Percentiles rank a stretch among this genome's conserved stretches.
phyloP scores from a whole-genome alignment of 192 early-diverging fungal species.

The Coemansia sp. region DNA sequence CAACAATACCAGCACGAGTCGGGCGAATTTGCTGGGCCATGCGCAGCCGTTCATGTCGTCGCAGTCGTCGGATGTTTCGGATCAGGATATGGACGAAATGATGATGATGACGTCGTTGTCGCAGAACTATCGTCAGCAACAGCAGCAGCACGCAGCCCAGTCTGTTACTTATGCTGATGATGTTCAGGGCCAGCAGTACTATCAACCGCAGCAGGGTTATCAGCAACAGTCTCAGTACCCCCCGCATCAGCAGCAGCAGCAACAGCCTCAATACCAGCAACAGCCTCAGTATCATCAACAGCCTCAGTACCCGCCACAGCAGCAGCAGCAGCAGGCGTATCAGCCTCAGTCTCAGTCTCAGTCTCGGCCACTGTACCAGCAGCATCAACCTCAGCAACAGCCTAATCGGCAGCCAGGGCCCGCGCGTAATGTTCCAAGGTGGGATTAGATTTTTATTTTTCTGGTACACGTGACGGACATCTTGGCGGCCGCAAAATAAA shows the following conservation, averaged over 20 bases:
- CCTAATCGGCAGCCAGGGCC: background rate
- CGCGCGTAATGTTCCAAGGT: slow-evolving; percentile 31
- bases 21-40: slow-evolving; percentile 33
- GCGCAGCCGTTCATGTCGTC: slow-evolving; percentile 16
- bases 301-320: background rate
- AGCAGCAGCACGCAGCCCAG: background rate
- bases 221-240: background rate
- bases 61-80: slow-evolving; percentile 8
- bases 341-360: background rate
- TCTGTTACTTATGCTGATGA: slow-evolving; percentile 3
- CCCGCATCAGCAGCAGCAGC: background rate
- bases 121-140: background rate
- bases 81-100: slow-evolving; percentile 10
- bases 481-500: background rate
- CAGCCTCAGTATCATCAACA: background rate
- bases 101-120: slow-evolving; percentile 16
- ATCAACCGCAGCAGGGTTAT: background rate
- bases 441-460: slow-evolving; percentile 25
- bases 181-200: background rate
- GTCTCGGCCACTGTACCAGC: background rate
- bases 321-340: background rate
- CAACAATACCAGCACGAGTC: slow-evolving; percentile 18
- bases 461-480: background rate
- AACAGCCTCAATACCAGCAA: background rate
- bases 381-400: background rate